Evolutionary conservation across 2,329 filamentous ascomycete species (phyloP).

Genomic region (Venturia asperata): DNA sequence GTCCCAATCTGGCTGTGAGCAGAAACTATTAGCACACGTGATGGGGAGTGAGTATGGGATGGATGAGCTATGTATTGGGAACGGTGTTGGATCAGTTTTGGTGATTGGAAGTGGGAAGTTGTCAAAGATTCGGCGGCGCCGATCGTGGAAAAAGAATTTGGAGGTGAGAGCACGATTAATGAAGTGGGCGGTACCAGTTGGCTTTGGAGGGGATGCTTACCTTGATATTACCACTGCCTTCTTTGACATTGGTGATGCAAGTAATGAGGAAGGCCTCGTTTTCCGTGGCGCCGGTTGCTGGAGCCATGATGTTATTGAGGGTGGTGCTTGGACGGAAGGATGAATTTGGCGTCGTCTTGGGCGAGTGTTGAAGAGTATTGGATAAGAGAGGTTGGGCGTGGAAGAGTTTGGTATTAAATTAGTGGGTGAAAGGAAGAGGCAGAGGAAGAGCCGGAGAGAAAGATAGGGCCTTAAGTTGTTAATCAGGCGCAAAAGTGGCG

Average conservation of each 20-base stretch:
- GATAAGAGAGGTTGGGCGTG: not conserved
- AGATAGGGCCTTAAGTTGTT: not conserved
- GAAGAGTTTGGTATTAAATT: not conserved
- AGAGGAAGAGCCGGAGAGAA: not conserved
- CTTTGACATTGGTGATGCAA: conserved; percentile 7
- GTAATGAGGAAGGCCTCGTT: not conserved
- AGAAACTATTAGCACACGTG: not conserved
- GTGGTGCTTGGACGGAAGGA: not conserved
- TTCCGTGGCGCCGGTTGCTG: not conserved
- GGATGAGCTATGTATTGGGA: not conserved
- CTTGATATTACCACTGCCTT: not conserved
- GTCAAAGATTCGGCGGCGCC: not conserved
- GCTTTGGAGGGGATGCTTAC: not conserved
- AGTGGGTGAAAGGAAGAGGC: not conserved
- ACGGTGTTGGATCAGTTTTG: not conserved
- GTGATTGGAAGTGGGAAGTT: not conserved
- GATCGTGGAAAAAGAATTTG: not conserved
- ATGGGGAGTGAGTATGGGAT: not conserved
- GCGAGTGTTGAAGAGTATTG: not conserved
- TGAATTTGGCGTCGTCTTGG: not conserved
- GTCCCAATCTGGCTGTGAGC: conserved; percentile 10
- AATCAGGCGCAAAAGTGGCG: not conserved
- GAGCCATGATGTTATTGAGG: not conserved
- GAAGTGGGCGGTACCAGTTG: not conserved
- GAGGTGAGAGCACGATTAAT: not conserved